Percentiles rank a stretch among this genome's conserved stretches.
These are phyloP conservation scores for Leishmania major DNA, from an alignment of 208 protist genomes.

Conservation along the genomic window DNA sequence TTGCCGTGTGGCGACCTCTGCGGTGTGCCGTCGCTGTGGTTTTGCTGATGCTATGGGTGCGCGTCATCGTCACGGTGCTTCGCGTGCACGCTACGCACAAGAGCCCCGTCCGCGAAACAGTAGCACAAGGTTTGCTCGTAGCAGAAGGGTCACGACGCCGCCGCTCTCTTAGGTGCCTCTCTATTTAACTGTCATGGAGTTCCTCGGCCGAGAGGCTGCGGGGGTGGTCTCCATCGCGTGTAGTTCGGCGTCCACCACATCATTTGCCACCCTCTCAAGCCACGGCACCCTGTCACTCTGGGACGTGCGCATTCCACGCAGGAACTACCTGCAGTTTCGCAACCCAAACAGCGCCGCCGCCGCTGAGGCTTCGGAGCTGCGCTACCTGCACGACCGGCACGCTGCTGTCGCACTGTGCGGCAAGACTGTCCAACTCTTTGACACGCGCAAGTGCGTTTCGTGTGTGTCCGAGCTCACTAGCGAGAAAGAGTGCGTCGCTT, in stretches of 20 bases:
- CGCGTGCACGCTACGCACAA: not conserved
- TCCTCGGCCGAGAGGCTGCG: constrained; percentile 34
- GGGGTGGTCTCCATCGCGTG: constrained; percentile 57
- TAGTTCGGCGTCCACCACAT: constrained; percentile 20
- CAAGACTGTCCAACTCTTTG: constrained; percentile 39
- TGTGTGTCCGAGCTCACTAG: constrained; percentile 39
- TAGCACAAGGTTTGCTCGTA: not conserved
- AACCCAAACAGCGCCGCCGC: constrained; percentile 13
- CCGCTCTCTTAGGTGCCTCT: not conserved
- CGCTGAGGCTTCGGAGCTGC: constrained; percentile 51
- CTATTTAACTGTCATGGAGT: constrained; percentile 34
- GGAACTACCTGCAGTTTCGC: constrained; percentile 38
- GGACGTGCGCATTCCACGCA: constrained; percentile 52
- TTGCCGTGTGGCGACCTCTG: not conserved
- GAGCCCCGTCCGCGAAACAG: not conserved
- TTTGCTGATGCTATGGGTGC: not conserved
- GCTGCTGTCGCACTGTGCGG: constrained; percentile 54
- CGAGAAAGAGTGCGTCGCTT: constrained; percentile 41
- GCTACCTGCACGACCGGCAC: constrained; percentile 45
- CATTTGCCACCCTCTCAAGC: constrained; percentile 58
- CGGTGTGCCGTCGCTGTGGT: not conserved
- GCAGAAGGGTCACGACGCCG: not conserved
- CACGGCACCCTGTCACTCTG: constrained; percentile 48
- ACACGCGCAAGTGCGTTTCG: constrained; percentile 38
- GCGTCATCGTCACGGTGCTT: not conserved